Percentiles rank a stretch among this genome's conserved stretches.
phyloP scores from a whole-genome alignment of 345 rosid genomes.

The Populus davidiana region DNA sequence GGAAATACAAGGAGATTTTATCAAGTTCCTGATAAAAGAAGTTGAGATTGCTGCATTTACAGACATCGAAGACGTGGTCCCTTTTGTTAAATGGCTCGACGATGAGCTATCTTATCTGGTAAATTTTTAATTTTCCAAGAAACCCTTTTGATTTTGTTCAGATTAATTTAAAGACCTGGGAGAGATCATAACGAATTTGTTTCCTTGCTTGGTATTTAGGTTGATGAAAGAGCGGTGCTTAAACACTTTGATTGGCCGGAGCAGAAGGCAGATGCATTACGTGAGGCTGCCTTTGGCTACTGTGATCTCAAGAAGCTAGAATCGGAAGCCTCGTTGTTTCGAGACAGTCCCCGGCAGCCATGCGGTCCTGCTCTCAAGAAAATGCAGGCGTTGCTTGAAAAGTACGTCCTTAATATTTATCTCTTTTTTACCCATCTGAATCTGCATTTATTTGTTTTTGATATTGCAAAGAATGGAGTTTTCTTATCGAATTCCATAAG shows the following conservation, averaged over 20 bases:
- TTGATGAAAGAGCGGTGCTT: constrained; percentile 88
- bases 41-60: constrained; percentile 79
- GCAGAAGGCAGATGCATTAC: constrained; percentile 81
- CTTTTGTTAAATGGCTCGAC: constrained; percentile 95
- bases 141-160: not conserved
- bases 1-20: constrained; percentile 92
- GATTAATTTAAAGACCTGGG: not conserved
- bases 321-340: constrained; percentile 73
- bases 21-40: constrained; percentile 78
- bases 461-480: not conserved
- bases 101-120: constrained; percentile 92
- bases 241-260: constrained; percentile 95
- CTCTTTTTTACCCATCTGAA: not conserved
- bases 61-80: constrained; percentile 82
- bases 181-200: no score
- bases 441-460: not conserved
- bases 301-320: constrained; percentile 79
- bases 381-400: constrained; percentile 90
- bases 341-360: constrained; percentile 61
- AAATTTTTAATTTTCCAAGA: not conserved
- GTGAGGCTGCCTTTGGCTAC: constrained; percentile 94
- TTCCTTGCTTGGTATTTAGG: constrained; percentile 29
- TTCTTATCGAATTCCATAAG: not conserved
- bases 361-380: constrained; percentile 74
- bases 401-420: constrained; percentile 35